Evolutionary conservation across 2,329 filamentous ascomycete genomes (phyloP).

Genomic region (Anthostomella pinea): DNA sequence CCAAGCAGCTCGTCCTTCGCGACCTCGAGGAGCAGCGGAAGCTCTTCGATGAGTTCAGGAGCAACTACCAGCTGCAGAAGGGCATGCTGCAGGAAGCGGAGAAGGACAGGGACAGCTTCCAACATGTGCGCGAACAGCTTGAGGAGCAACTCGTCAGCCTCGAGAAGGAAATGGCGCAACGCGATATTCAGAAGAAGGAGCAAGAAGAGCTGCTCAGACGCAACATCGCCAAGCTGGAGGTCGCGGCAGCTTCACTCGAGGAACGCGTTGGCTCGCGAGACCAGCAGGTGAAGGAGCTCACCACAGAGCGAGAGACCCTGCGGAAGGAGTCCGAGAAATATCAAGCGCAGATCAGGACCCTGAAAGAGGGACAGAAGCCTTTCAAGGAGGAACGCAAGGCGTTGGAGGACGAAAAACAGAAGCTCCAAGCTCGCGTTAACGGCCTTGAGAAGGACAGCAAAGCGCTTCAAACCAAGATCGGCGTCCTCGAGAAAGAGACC

Average conservation of each 20-base stretch:
- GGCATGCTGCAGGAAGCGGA: conserved; percentile 29
- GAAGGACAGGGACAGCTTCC: conserved; percentile 34
- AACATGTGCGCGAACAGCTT: conserved; percentile 24
- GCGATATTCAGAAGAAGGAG: conserved; percentile 21
- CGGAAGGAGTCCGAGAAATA: conserved; percentile 16
- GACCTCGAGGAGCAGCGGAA: conserved; percentile 35
- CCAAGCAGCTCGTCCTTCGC: conserved; percentile 32
- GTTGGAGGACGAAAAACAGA: conserved; percentile 28
- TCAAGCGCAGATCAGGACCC: conserved; percentile 15
- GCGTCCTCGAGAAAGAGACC: conserved; percentile 29
- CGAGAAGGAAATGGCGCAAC: conserved; percentile 22
- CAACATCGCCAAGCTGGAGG: conserved; percentile 24
- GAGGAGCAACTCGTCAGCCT: conserved; percentile 24
- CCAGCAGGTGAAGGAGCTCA: conserved; percentile 26
- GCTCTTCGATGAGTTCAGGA: conserved; percentile 34
- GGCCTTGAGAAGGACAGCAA: conserved; percentile 25
- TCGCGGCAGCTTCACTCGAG: conserved; percentile 22
- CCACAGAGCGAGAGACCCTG: conserved; percentile 23
- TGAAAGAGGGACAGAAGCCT: conserved; percentile 17
- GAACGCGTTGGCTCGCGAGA: conserved; percentile 24
- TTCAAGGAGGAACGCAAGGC: conserved; percentile 14
- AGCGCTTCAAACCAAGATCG: conserved; percentile 26
- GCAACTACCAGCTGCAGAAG: conserved; percentile 33
- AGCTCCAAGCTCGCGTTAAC: conserved; percentile 27
- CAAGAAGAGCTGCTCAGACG: conserved; percentile 25